Conservation (phyloP, 768 basidiomycete species). For the Strobilomyces echinocephalus region DNA sequence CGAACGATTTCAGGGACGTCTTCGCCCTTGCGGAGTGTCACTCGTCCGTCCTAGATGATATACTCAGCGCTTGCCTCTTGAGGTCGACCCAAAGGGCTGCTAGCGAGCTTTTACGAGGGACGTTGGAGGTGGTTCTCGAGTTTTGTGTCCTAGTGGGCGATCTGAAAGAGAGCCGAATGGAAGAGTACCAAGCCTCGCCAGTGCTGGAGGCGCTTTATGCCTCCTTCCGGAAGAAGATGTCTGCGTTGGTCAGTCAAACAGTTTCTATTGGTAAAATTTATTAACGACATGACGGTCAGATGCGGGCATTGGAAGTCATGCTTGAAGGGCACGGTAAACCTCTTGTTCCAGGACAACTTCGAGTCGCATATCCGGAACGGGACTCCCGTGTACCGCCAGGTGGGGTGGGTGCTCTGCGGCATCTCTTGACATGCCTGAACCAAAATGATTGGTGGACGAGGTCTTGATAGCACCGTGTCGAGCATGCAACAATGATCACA, state of each 20-base stretch:
- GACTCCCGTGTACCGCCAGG: slow-evolving; percentile 40
- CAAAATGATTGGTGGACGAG: slow-evolving; percentile 56
- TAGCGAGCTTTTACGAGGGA: slow-evolving; percentile 59
- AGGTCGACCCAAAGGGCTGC: slow-evolving; percentile 62
- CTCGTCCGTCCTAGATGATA: slow-evolving; percentile 64
- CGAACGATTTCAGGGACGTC: slow-evolving; percentile 54
- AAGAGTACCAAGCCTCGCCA: slow-evolving; percentile 63
- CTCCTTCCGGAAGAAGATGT: slow-evolving; percentile 53
- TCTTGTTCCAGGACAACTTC: slow-evolving; percentile 16
- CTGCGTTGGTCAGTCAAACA: slow-evolving; percentile 46
- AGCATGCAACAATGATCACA: slow-evolving; percentile 10
- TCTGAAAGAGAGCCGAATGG: slow-evolving; percentile 45
- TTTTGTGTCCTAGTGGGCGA: slow-evolving; percentile 64
- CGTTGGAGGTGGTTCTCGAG: slow-evolving; percentile 62
- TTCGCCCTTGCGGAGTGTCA: slow-evolving; percentile 68
- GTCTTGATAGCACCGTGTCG: not conserved
- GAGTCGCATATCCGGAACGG: slow-evolving; percentile 22
- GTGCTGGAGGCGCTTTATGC: slow-evolving; percentile 49
- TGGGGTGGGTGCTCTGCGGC: slow-evolving; percentile 50
- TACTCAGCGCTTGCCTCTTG: slow-evolving; percentile 71
- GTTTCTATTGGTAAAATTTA: not conserved
- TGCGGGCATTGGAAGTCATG: slow-evolving; percentile 49
- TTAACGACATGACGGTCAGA: slow-evolving; percentile 35
- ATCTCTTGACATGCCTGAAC: slow-evolving; percentile 51
- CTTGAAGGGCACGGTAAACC: slow-evolving; percentile 47